These are phyloP conservation scores for Wickerhamomyces strasburgensis DNA, from an alignment of 805 yeast genomes.

Conservation along the genomic window DNA sequence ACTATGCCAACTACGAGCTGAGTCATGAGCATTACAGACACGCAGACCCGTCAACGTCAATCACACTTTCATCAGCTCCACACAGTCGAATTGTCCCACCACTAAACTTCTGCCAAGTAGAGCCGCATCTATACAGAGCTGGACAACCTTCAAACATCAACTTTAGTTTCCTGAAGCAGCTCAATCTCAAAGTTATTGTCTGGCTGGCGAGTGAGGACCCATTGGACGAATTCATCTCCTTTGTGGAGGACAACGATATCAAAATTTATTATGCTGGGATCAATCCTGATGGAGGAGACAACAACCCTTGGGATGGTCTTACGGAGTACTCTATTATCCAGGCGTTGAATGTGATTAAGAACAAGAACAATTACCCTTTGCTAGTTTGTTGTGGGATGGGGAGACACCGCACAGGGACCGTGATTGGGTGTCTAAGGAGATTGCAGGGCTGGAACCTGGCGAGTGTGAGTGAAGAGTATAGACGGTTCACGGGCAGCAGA, in stretches of 20 bases:
- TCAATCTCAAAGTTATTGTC: constrained; percentile 71
- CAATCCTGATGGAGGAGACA: constrained; percentile 68
- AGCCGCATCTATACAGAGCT: constrained; percentile 75
- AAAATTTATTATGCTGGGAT: constrained; percentile 79
- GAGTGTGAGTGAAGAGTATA: constrained; percentile 84
- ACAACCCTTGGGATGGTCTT: constrained; percentile 94
- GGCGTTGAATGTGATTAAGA: constrained; percentile 71
- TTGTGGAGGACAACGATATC: constrained; percentile 68
- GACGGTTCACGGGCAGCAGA: constrained; percentile 87
- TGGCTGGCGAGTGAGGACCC: constrained; percentile 98
- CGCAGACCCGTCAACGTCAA: background rate
- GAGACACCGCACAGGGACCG: constrained; percentile 94
- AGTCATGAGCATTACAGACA: background rate
- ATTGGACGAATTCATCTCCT: constrained; percentile 77
- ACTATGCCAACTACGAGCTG: background rate
- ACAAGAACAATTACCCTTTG: constrained; percentile 73
- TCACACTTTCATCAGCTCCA: constrained; percentile 42
- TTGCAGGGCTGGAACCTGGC: constrained; percentile 98
- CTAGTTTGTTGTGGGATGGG: constrained; percentile 98
- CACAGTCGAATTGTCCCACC: constrained; percentile 81
- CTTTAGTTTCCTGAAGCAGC: constrained; percentile 74
- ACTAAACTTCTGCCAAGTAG: constrained; percentile 92
- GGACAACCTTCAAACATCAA: constrained; percentile 96
- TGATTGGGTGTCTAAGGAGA: constrained; percentile 86
- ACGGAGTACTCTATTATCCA: constrained; percentile 75